phyloP scores from a whole-genome alignment of 768 basidiomycete genomes.

The Tephrocybe sp. region DNA sequence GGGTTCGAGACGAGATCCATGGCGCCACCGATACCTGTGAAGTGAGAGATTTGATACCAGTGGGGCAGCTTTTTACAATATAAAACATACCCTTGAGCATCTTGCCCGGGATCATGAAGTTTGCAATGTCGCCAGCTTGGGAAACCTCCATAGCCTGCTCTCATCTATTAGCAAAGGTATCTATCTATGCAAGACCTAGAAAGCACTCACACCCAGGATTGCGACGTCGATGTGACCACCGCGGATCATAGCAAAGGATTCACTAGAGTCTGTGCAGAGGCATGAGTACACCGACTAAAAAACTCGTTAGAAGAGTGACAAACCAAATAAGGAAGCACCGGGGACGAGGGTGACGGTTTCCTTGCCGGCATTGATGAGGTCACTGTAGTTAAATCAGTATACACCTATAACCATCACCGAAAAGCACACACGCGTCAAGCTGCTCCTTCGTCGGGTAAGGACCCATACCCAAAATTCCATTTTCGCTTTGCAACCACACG shows the following conservation, averaged over 20 bases:
- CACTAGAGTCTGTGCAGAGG: slow-evolving; percentile 66
- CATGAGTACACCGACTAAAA: background rate
- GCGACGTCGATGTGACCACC: slow-evolving; percentile 94
- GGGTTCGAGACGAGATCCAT: slow-evolving; percentile 98
- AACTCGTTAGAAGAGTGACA: slow-evolving; percentile 20
- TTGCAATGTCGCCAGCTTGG: slow-evolving; percentile 89
- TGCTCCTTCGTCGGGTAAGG: slow-evolving; percentile 84
- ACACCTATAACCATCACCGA: no score
- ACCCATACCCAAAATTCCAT: slow-evolving; percentile 87
- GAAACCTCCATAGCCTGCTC: slow-evolving; percentile 92
- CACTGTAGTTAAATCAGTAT: slow-evolving; percentile 41
- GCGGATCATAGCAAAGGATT: slow-evolving; percentile 97
- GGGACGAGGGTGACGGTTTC: slow-evolving; percentile 92
- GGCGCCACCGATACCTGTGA: slow-evolving; percentile 86
- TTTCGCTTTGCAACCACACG: slow-evolving; percentile 93
- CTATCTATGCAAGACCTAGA: slow-evolving; percentile 56
- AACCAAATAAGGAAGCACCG: slow-evolving; percentile 89
- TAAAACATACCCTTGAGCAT: slow-evolving; percentile 66
- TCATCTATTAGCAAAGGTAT: slow-evolving; percentile 36
- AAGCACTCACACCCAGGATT: slow-evolving; percentile 79
- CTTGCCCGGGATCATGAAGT: slow-evolving; percentile 98
- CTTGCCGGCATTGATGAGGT: slow-evolving; percentile 94
- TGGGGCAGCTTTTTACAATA: background rate
- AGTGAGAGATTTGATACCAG: slow-evolving; percentile 1
- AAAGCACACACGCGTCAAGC: slow-evolving; percentile 70